Evolutionary conservation across 1,139 yeast genomes (phyloP).

Genomic region (Pichia terricola): DNA sequence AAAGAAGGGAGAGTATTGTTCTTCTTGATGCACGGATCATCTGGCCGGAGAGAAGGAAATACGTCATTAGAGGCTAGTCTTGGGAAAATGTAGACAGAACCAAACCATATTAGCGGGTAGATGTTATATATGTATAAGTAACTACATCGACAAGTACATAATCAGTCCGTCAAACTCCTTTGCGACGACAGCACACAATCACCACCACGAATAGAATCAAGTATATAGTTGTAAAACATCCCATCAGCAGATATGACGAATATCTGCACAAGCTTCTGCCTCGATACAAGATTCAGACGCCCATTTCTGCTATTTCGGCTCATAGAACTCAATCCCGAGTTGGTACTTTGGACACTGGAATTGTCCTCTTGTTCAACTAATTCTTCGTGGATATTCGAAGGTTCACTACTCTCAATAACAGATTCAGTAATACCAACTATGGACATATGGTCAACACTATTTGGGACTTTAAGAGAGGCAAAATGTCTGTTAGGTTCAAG

Average conservation of each 20-base stretch:
- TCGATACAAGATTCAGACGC: background rate
- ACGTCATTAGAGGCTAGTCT: too few relatives aligned
- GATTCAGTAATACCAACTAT: slow-evolving; percentile 45
- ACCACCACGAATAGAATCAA: slow-evolving; percentile 87
- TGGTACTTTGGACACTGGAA: slow-evolving; percentile 1
- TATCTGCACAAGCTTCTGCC: slow-evolving; percentile 40
- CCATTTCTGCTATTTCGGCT: slow-evolving; percentile 16
- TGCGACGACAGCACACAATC: slow-evolving; percentile 79
- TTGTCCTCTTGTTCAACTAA: slow-evolving; percentile 10
- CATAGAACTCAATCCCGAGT: slow-evolving; percentile 1
- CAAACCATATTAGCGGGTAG: too few relatives aligned
- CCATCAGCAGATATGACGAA: slow-evolving; percentile 87
- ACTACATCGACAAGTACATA: background rate
- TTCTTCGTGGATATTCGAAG: slow-evolving; percentile 14
- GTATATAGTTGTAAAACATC: slow-evolving; percentile 69
- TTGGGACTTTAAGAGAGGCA: slow-evolving; percentile 82
- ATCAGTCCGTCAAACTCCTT: slow-evolving; percentile 12
- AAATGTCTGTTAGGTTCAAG: slow-evolving; percentile 90
- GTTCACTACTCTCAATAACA: slow-evolving; percentile 6
- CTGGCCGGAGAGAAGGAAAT: too few relatives aligned
- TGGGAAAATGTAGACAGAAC: too few relatives aligned
- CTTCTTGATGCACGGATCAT: too few relatives aligned
- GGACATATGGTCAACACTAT: slow-evolving; percentile 50
- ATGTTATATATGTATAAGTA: too few relatives aligned
- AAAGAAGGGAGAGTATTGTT: too few relatives aligned